Evolutionary conservation across 352 stramenopile genomes (phyloP).

Genomic region (Globisporangium solare): DNA sequence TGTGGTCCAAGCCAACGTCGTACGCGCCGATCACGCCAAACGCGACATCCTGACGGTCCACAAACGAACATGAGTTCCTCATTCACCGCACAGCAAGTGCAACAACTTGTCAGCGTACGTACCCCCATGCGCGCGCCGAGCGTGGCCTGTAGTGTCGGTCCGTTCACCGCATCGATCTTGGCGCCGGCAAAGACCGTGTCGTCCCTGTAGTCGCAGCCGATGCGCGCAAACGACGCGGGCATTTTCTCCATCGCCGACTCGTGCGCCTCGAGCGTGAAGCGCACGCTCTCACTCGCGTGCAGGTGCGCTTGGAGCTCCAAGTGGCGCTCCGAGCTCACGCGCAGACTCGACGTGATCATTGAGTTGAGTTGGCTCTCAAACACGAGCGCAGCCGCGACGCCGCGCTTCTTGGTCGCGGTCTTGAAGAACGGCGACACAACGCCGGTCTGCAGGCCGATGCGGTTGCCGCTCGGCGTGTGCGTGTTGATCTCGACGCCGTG

Average conservation of each 20-base stretch:
- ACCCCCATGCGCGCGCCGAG: constrained; percentile 43
- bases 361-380: constrained; percentile 66
- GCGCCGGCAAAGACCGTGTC: constrained; percentile 39
- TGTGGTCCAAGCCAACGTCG: constrained; percentile 76
- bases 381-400: constrained; percentile 54
- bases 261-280: constrained; percentile 71
- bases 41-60: constrained; percentile 26
- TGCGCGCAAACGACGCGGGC: constrained; percentile 61
- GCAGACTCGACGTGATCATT: constrained; percentile 54
- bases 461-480: constrained; percentile 45
- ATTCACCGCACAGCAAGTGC: not conserved
- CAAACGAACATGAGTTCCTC: not conserved
- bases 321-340: constrained; percentile 67
- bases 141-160: constrained; percentile 62
- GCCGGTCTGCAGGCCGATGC: constrained; percentile 46
- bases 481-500: constrained; percentile 51
- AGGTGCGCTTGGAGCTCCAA: constrained; percentile 65
- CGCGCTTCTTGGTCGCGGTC: constrained; percentile 60
- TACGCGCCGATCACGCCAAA: constrained; percentile 59
- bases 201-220: constrained; percentile 64
- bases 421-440: constrained; percentile 72
- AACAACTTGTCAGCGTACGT: constrained; percentile 1
- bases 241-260: constrained; percentile 67
- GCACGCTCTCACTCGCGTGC: constrained; percentile 40
- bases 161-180: constrained; percentile 79